phyloP scores from a whole-genome alignment of 495 filamentous ascomycete genomes.

The Talaromyces nanjingensis region DNA sequence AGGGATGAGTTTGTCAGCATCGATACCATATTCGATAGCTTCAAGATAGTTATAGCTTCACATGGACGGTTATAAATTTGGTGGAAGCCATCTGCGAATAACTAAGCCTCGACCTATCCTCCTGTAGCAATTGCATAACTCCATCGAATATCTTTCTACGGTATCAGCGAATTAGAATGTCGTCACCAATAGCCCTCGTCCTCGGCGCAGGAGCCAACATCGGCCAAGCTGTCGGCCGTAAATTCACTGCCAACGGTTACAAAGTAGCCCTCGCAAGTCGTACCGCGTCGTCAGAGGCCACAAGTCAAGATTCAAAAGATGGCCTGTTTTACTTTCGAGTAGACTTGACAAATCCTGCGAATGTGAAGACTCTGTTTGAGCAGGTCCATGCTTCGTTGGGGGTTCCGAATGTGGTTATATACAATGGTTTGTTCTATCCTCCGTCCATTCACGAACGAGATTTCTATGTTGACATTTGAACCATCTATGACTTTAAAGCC shows the following conservation, averaged over 20 bases:
- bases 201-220: constrained; percentile 1
- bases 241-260: background rate
- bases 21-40: no score
- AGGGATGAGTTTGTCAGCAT: no score
- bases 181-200: background rate
- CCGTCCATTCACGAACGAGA: background rate
- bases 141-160: no score
- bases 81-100: no score
- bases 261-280: constrained; percentile 1
- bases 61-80: no score
- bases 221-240: background rate
- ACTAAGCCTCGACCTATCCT: no score
- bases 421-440: background rate
- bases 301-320: background rate
- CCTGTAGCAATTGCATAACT: no score
- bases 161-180: background rate
- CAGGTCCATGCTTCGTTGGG: background rate
- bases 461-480: background rate
- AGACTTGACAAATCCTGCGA: background rate
- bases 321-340: background rate
- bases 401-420: background rate
- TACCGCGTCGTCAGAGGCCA: background rate
- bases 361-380: background rate
- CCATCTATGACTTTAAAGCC: background rate
- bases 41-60: no score